Base-by-base conservation (phyloP, 2,329 filamentous ascomycete genomes). In the Cladophialophora bantiana region DNA sequence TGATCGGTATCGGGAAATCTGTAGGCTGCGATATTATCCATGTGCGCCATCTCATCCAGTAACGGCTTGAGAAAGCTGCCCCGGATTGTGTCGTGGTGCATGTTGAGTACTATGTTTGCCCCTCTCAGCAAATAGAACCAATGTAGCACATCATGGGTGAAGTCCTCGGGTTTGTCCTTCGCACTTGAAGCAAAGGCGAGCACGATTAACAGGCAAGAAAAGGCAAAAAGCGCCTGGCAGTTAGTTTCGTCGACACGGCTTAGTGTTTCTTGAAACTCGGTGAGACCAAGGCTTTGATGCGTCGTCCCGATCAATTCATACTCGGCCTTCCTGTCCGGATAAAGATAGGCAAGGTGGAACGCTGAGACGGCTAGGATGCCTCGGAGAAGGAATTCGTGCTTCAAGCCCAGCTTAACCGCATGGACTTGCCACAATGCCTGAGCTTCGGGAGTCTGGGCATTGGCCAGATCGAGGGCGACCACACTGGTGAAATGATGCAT, bases 331-430 rank as follows among this genome's bases (percentile, higher is more conserved):
- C 75, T 73, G 7, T 75, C 74, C 10, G 72, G 66, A 59, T 81
- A 76, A 3, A 81, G 68, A 35, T 78, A 77, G 20, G 78, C 78
- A 13, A 82, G 69, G 62, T 83, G 82, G 20, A 83, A 73, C 7
- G 81, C 80, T 5, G 80, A 76, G 9, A 83, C 71, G 4, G 81
- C 80, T 4, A 83, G 74, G 10, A 82, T 73, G 35, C 77, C 77
- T 64, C 82, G 78, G 12, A 83, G 73, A n/a, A 83, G 73, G 53
- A 80, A 83, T 3, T 79, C 75, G 67, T 80, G 77, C 4, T 78
- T 75, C 57, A 81, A 79, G 1, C 79, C 79, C 63, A 80, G 74
- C 9, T 74, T 74, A 2, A 78, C 77, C 6, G 78, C 74, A 6
- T 74, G 71, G 31, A 75, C 74, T 50, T 78, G 77, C 42, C 78